Evolutionary conservation across 2,329 filamentous ascomycete genomes (phyloP), one percentile per base, ranked within the genome.

Genomic region (Rutstroemia sp.): DNA sequence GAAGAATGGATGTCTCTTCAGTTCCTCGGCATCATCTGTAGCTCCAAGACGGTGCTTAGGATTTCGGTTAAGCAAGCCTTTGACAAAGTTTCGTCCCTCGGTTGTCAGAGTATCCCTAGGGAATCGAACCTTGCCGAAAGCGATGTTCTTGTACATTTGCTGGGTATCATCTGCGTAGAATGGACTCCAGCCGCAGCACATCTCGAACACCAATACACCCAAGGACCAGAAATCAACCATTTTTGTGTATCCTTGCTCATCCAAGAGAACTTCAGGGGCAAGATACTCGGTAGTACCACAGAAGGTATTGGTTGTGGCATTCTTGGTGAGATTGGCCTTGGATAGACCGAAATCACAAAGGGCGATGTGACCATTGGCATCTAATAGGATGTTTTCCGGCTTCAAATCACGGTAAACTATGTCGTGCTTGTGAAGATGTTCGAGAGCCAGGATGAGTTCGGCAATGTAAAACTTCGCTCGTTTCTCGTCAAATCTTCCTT

Each of bases 111-210:
- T 95, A 71, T 99, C 94, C 63, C 92, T 83, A 7, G 94, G 94
- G 72, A 99, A 99, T 59, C 94, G 82, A 57, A 99, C 94, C 71
- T 99, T 99, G 70, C 94, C 94, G 69, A 99, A 99, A 0, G 94
- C 94, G 70, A 99, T 99, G 75, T 99, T 99, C 79, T 99, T 99
- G 78, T 99, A 99, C 94, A 99, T 99, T 72, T 99, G 94, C 73
- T 99, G 94, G 0, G 94, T 99, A 69, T 99, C 94, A 69, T 99
- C 94, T 56, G 94, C 94, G 66, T 97, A 99, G 74, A 99, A 99
- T 0, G 94, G 94, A 67, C 91, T 96, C 94, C 94, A 99, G 37
- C 94, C 94, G 67, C 94, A 99, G 76, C 94, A 99, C 94, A 99
- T 99, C 73, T 99, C 94, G 67, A 99, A 99, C 1, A 99, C 94